These are phyloP conservation scores for Fragilariopsis cylindrus DNA, from an alignment of 108 stramenopile genomes.

Conservation along the genomic window DNA sequence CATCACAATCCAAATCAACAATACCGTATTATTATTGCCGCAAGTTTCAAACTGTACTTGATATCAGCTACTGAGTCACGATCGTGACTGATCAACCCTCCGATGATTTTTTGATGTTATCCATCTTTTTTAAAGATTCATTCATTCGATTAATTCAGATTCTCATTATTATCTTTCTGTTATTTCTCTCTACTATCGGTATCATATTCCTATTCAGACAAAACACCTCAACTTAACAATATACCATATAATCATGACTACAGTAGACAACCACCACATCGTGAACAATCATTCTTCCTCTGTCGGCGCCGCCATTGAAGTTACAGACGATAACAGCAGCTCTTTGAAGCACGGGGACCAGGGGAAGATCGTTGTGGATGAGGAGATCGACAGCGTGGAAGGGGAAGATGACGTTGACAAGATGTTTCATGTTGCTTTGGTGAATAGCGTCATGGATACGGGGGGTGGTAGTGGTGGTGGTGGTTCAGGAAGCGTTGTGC, in stretches of 20 bases:
- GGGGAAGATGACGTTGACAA: conserved; percentile 47
- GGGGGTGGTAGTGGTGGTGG: conserved; percentile 8
- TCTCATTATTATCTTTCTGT: no score
- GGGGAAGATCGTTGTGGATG: conserved; percentile 52
- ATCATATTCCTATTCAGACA: no score
- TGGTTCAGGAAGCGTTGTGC: not conserved
- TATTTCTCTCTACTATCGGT: no score
- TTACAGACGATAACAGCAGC: conserved; percentile 16
- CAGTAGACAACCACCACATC: conserved; percentile 33
- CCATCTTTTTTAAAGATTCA: no score
- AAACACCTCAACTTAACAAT: no score
- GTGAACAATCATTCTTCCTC: conserved; percentile 20
- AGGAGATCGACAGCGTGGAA: conserved; percentile 67
- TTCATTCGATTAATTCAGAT: no score
- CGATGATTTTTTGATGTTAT: no score
- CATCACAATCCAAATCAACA: no score
- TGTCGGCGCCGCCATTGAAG: conserved; percentile 20
- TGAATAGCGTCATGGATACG: conserved; percentile 60
- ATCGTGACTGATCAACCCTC: no score
- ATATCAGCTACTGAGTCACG: no score
- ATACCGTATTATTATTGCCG: no score
- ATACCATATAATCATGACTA: conserved; percentile 30
- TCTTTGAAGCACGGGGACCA: conserved; percentile 27
- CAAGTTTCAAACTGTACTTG: no score
- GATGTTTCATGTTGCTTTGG: conserved; percentile 62